phyloP scores from a whole-genome alignment of 768 basidiomycete species.

The Leccinellum albellum region DNA sequence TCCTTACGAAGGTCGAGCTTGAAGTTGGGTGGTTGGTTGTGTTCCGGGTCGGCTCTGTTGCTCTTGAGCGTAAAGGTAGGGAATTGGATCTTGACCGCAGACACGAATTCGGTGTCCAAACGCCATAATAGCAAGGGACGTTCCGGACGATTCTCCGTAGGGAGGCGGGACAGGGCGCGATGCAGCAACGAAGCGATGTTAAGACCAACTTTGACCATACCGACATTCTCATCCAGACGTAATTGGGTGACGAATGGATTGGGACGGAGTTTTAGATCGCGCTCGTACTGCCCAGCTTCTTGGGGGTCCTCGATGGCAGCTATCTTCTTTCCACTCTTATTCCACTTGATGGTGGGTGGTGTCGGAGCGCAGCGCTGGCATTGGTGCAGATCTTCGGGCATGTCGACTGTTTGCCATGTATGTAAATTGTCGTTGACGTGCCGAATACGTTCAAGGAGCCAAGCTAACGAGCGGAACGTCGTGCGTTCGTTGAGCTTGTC shows the following conservation, averaged over 20 bases:
- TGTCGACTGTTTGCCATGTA: constrained; percentile 61
- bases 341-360: constrained; percentile 75
- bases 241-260: constrained; percentile 85
- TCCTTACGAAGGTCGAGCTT: constrained; percentile 69
- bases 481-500: constrained; percentile 83
- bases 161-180: constrained; percentile 78
- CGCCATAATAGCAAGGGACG: constrained; percentile 68
- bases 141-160: constrained; percentile 46
- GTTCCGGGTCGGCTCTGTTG: constrained; percentile 69
- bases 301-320: constrained; percentile 77
- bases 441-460: constrained; percentile 82
- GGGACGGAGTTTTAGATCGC: constrained; percentile 81
- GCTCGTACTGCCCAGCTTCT: constrained; percentile 87
- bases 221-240: constrained; percentile 57
- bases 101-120: constrained; percentile 73
- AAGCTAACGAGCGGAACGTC: constrained; percentile 77
- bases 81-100: constrained; percentile 52
- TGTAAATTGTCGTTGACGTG: constrained; percentile 63
- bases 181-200: constrained; percentile 87
- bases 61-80: constrained; percentile 69
- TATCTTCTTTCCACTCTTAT: constrained; percentile 52
- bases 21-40: constrained; percentile 78
- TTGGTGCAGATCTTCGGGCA: constrained; percentile 42
- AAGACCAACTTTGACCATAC: constrained; percentile 78
- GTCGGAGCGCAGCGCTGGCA: constrained; percentile 84